These are phyloP conservation scores for Amylocarpus encephaloides DNA, from an alignment of 2,329 filamentous ascomycete genomes.

Conservation along the genomic window DNA sequence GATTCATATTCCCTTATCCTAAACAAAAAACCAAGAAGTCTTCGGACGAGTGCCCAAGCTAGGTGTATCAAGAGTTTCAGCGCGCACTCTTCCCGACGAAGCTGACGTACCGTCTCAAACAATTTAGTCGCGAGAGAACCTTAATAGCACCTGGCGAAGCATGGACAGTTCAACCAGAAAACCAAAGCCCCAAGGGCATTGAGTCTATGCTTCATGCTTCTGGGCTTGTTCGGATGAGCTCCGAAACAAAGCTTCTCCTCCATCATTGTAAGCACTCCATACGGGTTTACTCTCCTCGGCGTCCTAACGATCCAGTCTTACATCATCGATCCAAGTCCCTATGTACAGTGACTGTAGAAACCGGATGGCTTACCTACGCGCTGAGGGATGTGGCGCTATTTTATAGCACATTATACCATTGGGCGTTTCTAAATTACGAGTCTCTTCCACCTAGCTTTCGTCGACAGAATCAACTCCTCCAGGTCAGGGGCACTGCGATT, in stretches of 20 bases:
- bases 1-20: too few relatives aligned
- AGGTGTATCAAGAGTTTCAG: too few relatives aligned
- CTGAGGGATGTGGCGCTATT: not conserved
- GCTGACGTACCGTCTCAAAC: too few relatives aligned
- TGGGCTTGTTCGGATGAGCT: not conserved
- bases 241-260: conserved; percentile 1
- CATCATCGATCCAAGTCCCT: conserved; percentile 2
- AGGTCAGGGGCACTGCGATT: not conserved
- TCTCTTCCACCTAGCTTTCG: not conserved
- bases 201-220: not conserved
- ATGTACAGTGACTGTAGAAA: conserved; percentile 3
- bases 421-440: conserved; percentile 1
- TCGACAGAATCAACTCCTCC: not conserved
- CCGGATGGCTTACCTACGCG: conserved; percentile 5
- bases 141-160: not conserved
- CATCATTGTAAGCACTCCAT: conserved; percentile 1
- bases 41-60: too few relatives aligned
- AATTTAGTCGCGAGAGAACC: too few relatives aligned
- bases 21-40: too few relatives aligned
- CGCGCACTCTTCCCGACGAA: too few relatives aligned
- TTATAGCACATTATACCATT: conserved; percentile 4
- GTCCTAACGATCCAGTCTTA: not conserved
- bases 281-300: not conserved
- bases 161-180: not conserved
- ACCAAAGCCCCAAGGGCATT: not conserved